Percentiles rank a stretch among this genome's conserved stretches.
These are phyloP conservation scores for Nicotiana otophora DNA, from an alignment of 257 asterid genomes.

Conservation along the genomic window DNA sequence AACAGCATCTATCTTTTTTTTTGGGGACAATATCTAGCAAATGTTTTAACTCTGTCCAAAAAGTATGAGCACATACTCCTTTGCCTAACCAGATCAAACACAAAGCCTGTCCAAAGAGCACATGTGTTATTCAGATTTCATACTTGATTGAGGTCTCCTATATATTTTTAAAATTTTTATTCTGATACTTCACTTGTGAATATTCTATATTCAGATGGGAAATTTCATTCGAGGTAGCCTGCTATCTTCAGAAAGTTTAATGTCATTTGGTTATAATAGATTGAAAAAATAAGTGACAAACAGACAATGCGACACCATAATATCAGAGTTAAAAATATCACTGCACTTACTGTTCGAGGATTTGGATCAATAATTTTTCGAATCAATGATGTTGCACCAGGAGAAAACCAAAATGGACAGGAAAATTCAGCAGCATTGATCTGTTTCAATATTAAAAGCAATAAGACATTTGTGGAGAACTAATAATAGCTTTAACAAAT, in stretches of 20 bases:
- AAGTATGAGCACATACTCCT: background rate
- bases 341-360: conserved; percentile 68
- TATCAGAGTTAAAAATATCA: background rate
- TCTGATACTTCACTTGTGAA: background rate
- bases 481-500: background rate
- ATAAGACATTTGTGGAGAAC: conserved; percentile 14
- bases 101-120: background rate
- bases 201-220: background rate
- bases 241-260: background rate
- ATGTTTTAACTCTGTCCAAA: background rate
- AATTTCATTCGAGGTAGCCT: background rate
- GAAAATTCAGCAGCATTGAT: conserved; percentile 73
- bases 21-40: background rate
- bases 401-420: conserved; percentile 90
- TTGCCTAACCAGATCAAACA: background rate
- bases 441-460: conserved; percentile 34
- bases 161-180: background rate
- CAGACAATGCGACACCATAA: background rate
- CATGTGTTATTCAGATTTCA: background rate
- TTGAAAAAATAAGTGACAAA: background rate
- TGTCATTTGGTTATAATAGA: background rate
- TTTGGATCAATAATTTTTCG: conserved; percentile 75
- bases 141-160: background rate
- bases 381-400: conserved; percentile 59
- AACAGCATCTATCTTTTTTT: background rate